phyloP scores from a whole-genome alignment of 805 yeast species.

The Ogataea haglerorum region DNA sequence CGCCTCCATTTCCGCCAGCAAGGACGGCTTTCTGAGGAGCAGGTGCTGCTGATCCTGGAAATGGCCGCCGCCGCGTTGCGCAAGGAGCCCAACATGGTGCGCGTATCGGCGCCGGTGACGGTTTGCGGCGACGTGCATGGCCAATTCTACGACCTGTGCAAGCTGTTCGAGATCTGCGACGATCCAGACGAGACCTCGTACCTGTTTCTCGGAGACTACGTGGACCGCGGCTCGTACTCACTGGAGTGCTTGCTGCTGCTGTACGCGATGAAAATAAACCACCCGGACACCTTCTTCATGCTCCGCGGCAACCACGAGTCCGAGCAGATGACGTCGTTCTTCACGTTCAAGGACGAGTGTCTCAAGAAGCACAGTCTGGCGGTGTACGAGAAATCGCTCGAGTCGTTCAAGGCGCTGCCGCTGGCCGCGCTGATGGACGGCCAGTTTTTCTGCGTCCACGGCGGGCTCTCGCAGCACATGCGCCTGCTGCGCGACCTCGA shows the following conservation, averaged over 20 bases:
- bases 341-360: slow-evolving; percentile 90
- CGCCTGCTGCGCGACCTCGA: slow-evolving; percentile 64
- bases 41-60: slow-evolving; percentile 61
- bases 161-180: slow-evolving; percentile 90
- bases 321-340: slow-evolving; percentile 86
- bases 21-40: slow-evolving; percentile 72
- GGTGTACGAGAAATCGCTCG: slow-evolving; percentile 71
- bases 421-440: slow-evolving; percentile 88
- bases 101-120: slow-evolving; percentile 86
- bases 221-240: slow-evolving; percentile 90
- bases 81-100: slow-evolving; percentile 73
- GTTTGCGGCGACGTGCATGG: slow-evolving; percentile 98
- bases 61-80: slow-evolving; percentile 60
- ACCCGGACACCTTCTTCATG: slow-evolving; percentile 71
- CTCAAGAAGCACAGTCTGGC: slow-evolving; percentile 68
- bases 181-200: slow-evolving; percentile 73
- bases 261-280: slow-evolving; percentile 74
- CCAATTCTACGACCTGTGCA: slow-evolving; percentile 85
- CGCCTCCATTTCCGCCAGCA: slow-evolving; percentile 72
- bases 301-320: slow-evolving; percentile 95
- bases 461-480: slow-evolving; percentile 88
- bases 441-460: slow-evolving; percentile 94
- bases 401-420: slow-evolving; percentile 82
- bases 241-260: slow-evolving; percentile 77
- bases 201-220: slow-evolving; percentile 90